A percentile compares a stretch with the other conserved stretches of the same genome.
These are phyloP conservation scores for Halophytophthora batemanensis DNA, from an alignment of 352 stramenopile species.

Conservation along the genomic window DNA sequence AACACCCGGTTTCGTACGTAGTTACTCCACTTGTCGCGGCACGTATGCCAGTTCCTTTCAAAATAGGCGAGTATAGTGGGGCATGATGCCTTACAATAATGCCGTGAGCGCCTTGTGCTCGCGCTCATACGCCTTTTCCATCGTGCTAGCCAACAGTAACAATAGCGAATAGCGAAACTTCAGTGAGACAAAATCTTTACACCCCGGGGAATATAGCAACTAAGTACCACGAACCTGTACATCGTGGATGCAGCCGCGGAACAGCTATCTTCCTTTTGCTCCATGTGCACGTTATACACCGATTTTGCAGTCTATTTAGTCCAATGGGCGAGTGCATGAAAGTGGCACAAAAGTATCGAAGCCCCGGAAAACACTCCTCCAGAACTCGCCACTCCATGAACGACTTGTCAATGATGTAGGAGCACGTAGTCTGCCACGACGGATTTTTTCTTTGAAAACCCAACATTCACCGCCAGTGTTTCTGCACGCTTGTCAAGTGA, in stretches of 20 bases:
- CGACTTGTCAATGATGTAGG: slow-evolving; percentile 16
- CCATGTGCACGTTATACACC: not conserved
- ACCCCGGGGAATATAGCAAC: too few species aligned
- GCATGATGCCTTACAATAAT: not conserved
- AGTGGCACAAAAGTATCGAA: slow-evolving; percentile 12
- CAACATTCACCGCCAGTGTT: slow-evolving; percentile 13
- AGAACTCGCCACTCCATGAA: slow-evolving; percentile 10
- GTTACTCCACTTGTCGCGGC: slow-evolving; percentile 5
- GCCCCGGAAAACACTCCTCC: not conserved
- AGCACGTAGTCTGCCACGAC: not conserved
- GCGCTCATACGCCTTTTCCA: too few species aligned
- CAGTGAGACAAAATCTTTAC: too few species aligned
- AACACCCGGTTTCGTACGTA: not conserved
- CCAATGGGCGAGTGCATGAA: slow-evolving; percentile 6
- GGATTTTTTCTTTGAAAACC: slow-evolving; percentile 22
- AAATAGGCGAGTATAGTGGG: not conserved
- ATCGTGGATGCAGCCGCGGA: too few species aligned
- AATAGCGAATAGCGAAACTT: too few species aligned
- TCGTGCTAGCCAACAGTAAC: too few species aligned
- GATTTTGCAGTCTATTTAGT: slow-evolving; percentile 1
- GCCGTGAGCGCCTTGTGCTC: not conserved
- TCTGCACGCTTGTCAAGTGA: slow-evolving; percentile 12
- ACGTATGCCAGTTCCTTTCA: slow-evolving; percentile 4
- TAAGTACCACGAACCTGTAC: too few species aligned
- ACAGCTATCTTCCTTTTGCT: too few species aligned